phyloP scores from a whole-genome alignment of 2,329 filamentous ascomycete genomes.

The Lachnellula hyalina region DNA sequence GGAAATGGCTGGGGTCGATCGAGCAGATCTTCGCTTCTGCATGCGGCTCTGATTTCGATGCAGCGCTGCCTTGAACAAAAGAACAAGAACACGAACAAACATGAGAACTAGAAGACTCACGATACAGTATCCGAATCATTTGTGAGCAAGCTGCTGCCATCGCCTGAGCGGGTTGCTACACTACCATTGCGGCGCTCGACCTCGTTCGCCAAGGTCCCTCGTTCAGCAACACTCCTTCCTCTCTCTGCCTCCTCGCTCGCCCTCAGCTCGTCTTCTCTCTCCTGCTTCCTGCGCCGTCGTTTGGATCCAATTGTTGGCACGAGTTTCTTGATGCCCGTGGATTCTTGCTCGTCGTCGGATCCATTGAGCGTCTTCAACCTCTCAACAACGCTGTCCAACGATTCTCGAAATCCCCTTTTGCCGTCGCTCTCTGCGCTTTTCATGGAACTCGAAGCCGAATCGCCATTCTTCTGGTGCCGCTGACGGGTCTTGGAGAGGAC shows the following conservation, averaged over 20 bases:
- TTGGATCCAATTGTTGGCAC: slow-evolving; percentile 48
- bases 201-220: slow-evolving; percentile 27
- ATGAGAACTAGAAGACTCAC: slow-evolving; percentile 24
- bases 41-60: not conserved
- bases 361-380: slow-evolving; percentile 18
- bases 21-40: not conserved
- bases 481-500: slow-evolving; percentile 26
- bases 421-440: slow-evolving; percentile 23
- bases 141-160: slow-evolving; percentile 27
- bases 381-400: slow-evolving; percentile 23
- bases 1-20: not conserved
- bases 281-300: slow-evolving; percentile 44
- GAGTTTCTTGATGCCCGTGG: slow-evolving; percentile 44
- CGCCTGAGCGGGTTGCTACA: slow-evolving; percentile 11
- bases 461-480: slow-evolving; percentile 17
- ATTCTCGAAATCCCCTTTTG: slow-evolving; percentile 15
- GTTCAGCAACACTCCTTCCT: slow-evolving; percentile 29
- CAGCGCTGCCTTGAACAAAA: slow-evolving; percentile 3
- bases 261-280: slow-evolving; percentile 36
- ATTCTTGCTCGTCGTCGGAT: slow-evolving; percentile 19
- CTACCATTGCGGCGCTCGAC: slow-evolving; percentile 11
- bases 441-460: slow-evolving; percentile 25
- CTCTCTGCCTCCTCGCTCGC: slow-evolving; percentile 32
- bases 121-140: slow-evolving; percentile 31
- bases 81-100: slow-evolving; percentile 7